Base-by-base conservation (phyloP, 768 basidiomycete species). In the Kwoniella sp. region DNA sequence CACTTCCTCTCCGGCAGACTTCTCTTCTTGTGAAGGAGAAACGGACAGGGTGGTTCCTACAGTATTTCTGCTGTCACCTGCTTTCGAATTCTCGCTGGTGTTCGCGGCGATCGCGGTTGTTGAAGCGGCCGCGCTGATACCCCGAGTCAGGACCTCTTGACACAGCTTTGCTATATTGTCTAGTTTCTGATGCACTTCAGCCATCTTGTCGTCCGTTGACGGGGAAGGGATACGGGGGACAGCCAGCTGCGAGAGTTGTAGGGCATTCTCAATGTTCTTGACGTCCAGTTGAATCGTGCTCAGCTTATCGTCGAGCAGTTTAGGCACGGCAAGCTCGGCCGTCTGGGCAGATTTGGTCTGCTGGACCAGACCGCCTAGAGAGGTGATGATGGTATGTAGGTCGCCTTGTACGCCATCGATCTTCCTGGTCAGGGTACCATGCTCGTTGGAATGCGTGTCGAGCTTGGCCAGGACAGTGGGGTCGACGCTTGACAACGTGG, bases 81-180 rank as follows among this genome's bases (percentile, higher is more conserved):
- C 17, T 32, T 17, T 22, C 23, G 39, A 25, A 19, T n/a, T 15
- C 15, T 12, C 34, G 15, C 34, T n/a, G 6, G 34, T n/a, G 19
- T 15, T n/a, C 4, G 34, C 42, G 22, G 33, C 36, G 3, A 17
- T 26, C 1, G 27, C 29, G 12, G 28, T 27, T n/a, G 36, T 45
- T 29, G 19, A 9, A 8, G 31, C 20, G 6, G 23, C 44, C 12
- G 19, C 19, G 19, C 37, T 22, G 19, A 22, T 38, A 17, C 49
- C 38, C 43, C 38, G 23, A 19, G 46, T 32, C 8, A 69, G 32
- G 5, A 62, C 49, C 9, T 63, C 57, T 47, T 69, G 59, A 46
- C 67, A 69, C 5, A 69, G 51, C 22, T 42, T 50, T 20, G 56
- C 62, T 29, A 71, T 69, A 15, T 41, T 53, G 32, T 71, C 70